Conservation (phyloP, 2,329 filamentous ascomycete species). For the Fusarium nisikadoi region DNA sequence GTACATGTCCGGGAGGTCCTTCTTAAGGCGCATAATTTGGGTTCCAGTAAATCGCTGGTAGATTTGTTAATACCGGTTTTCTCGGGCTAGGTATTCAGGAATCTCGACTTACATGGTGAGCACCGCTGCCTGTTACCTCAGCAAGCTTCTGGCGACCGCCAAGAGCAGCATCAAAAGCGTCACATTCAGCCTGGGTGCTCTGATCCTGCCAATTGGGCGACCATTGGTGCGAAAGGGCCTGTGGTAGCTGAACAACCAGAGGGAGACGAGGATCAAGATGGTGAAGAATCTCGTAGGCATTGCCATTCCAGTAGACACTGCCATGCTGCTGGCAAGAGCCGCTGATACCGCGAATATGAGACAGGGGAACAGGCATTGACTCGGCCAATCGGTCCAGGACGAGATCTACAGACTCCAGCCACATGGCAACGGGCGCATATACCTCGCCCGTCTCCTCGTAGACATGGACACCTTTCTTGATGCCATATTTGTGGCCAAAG, state of each 20-base stretch:
- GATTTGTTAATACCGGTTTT: slow-evolving; percentile 8
- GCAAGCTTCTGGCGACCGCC: slow-evolving; percentile 77
- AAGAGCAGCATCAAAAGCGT: slow-evolving; percentile 81
- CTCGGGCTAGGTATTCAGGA: slow-evolving; percentile 7
- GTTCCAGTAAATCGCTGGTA: slow-evolving; percentile 91
- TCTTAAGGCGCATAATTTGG: slow-evolving; percentile 89
- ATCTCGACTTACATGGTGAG: slow-evolving; percentile 79
- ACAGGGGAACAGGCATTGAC: slow-evolving; percentile 72
- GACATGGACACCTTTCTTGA: slow-evolving; percentile 87
- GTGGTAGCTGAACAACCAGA: slow-evolving; percentile 77
- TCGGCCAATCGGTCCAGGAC: slow-evolving; percentile 79
- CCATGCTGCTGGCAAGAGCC: slow-evolving; percentile 98
- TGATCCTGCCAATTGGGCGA: slow-evolving; percentile 99
- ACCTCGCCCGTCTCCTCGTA: slow-evolving; percentile 88
- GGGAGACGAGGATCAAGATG: slow-evolving; percentile 68
- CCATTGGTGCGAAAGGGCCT: slow-evolving; percentile 83
- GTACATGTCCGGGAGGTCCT: slow-evolving; percentile 84
- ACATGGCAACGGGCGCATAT: slow-evolving; percentile 91
- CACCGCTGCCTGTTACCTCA: slow-evolving; percentile 85
- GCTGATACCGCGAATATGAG: slow-evolving; percentile 81
- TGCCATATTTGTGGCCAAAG: slow-evolving; percentile 75
- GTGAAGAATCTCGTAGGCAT: slow-evolving; percentile 73
- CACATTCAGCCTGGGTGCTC: slow-evolving; percentile 91
- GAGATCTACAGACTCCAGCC: slow-evolving; percentile 91
- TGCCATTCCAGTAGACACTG: slow-evolving; percentile 88